Evolutionary conservation across 2,329 filamentous ascomycete genomes (phyloP), one percentile per base, ranked within the genome.

Genomic region (Colletotrichum sp.): DNA sequence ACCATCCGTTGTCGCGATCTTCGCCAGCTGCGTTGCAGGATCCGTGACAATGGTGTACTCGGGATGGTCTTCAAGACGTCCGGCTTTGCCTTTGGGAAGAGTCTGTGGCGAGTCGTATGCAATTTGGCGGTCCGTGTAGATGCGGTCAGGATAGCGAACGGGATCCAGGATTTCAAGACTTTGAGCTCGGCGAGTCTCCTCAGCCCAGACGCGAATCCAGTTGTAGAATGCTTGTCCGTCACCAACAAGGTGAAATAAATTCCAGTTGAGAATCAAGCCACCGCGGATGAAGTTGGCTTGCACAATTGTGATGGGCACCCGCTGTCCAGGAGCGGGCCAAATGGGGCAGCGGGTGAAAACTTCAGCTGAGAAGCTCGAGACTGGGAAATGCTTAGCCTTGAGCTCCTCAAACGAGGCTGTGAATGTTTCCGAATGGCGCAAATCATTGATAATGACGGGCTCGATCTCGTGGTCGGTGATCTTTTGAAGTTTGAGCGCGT

Each of bases 201-300:
- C 83, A 6, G 84, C 84, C 83, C 83, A 84, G 11, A 83, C 78
- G 32, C 82, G 79, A 22, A 82, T 80, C 80, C 82, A 83, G 49
- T 77, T 79, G 59, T 79, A 82, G 62, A 82, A 85, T 6, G 81
- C 78, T 12, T 78, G 83, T 5, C 81, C 83, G 12, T 85, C 84
- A 9, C 82, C 84, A 22, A 82, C 80, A 71, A 85, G 80, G 59
- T 85, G 84, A 13, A 84, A 80, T 39, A 80, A 79, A 64, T 77
- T 77, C 77, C 78, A 77, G 29, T 75, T 80, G 65, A 83, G 63
- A 12, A 83, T 77, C 69, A 84, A 32, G 15, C 82, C 82, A 3
- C 82, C 82, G 1, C 67, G 72, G 52, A 83, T 80, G 73, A 83
- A 83, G 73, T 83, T 83, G 62, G 79, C 80, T 72, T 83, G 82